Percentiles rank a stretch among this genome's conserved stretches.
Conservation (phyloP, 1,284 basidiomycete genomes). For the Naganishia liquefaciens region DNA sequence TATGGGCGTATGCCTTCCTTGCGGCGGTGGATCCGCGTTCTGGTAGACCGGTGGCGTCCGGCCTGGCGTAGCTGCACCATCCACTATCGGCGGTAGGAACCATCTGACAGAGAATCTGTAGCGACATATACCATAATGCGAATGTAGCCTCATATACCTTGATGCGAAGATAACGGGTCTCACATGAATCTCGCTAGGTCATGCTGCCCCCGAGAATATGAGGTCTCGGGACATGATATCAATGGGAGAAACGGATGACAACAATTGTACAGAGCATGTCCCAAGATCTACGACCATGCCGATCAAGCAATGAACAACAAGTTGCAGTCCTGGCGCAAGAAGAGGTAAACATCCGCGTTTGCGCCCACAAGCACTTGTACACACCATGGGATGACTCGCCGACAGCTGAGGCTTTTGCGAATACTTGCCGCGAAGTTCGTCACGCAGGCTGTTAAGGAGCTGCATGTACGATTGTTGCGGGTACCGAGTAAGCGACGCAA, state of each 20-base stretch:
- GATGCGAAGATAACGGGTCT: too few relatives aligned
- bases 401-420: conserved; percentile 78
- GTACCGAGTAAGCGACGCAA: conserved; percentile 63
- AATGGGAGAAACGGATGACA: not conserved
- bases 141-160: too few relatives aligned
- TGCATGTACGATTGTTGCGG: conserved; percentile 77
- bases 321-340: conserved; percentile 20
- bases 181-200: too few relatives aligned
- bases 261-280: too few relatives aligned
- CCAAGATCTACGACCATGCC: not conserved
- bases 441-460: conserved; percentile 68
- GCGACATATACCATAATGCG: not conserved
- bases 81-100: not conserved
- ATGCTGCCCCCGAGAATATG: too few relatives aligned
- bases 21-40: conserved; percentile 47
- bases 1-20: conserved; percentile 53
- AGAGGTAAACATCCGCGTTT: not conserved
- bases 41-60: conserved; percentile 31
- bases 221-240: conserved; percentile 1
- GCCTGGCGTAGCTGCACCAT: not conserved
- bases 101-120: too few relatives aligned
- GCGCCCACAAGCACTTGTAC: conserved; percentile 22
- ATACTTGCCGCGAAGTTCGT: conserved; percentile 63
- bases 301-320: conserved; percentile 25
- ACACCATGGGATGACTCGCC: conserved; percentile 46